Percentiles rank a stretch among this genome's conserved stretches.
Conservation (phyloP, 441 rosid genomes). For the Erodium moschatum region DNA sequence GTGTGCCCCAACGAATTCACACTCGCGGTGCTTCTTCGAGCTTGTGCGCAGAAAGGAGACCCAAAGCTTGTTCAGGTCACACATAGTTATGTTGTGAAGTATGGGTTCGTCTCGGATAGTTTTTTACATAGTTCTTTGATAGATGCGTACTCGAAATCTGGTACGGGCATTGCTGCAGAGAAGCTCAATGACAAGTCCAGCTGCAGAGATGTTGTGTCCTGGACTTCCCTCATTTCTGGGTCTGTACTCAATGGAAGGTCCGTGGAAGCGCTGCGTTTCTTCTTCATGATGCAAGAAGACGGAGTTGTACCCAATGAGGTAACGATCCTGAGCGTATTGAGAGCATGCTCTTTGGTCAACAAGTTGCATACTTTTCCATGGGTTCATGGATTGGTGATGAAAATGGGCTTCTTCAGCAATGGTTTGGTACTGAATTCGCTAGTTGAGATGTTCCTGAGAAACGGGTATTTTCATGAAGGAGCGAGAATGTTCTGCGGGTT, state of each 20-base stretch:
- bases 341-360: background rate
- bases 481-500: background rate
- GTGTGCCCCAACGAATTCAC: background rate
- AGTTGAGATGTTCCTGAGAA: background rate
- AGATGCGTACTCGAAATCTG: background rate
- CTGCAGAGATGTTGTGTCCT: constrained; percentile 25
- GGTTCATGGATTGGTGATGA: background rate
- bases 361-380: background rate
- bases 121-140: background rate
- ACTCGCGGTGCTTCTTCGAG: background rate
- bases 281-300: background rate
- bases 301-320: background rate
- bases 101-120: background rate
- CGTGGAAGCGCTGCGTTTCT: background rate
- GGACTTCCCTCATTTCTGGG: constrained; percentile 32
- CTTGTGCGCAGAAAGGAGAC: background rate
- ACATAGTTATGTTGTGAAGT: background rate
- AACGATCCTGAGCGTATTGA: background rate
- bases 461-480: background rate
- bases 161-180: constrained; percentile 11
- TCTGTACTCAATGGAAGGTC: constrained; percentile 24
- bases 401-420: background rate
- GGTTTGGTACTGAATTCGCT: background rate
- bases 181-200: constrained; percentile 16
- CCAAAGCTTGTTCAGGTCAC: background rate